Evolutionary conservation across 1,139 yeast genomes (phyloP).

Genomic region (Geotrichum histeridarum): DNA sequence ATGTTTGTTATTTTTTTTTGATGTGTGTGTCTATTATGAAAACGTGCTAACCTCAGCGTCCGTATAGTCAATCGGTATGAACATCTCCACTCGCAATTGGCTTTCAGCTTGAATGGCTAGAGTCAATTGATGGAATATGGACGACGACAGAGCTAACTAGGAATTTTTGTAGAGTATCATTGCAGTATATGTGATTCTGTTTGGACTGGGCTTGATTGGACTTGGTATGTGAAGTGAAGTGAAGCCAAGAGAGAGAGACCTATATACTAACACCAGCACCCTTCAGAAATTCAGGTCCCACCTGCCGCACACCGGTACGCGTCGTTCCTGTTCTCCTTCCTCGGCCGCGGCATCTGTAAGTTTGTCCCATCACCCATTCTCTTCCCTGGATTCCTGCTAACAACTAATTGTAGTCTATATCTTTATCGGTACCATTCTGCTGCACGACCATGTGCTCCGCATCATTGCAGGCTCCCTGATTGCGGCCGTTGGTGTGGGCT

Average conservation of each 20-base stretch:
- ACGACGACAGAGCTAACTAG: neutral
- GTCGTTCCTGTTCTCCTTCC: slow-evolving; percentile 74
- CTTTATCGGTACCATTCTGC: slow-evolving; percentile 58
- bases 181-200: slow-evolving; percentile 51
- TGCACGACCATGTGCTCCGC: slow-evolving; percentile 55
- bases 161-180: slow-evolving; percentile 43
- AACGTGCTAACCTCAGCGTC: neutral
- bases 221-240: slow-evolving; percentile 52
- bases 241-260: no score
- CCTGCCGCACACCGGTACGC: slow-evolving; percentile 66
- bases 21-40: neutral
- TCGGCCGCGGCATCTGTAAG: slow-evolving; percentile 74
- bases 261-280: no score
- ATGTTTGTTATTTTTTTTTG: neutral
- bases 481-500: slow-evolving; percentile 54
- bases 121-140: no score
- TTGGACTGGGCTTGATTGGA: slow-evolving; percentile 53
- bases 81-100: neutral
- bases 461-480: slow-evolving; percentile 53
- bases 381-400: neutral
- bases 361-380: slow-evolving; percentile 23
- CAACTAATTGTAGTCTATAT: slow-evolving; percentile 47
- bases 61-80: slow-evolving; percentile 27
- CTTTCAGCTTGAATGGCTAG: neutral
- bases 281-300: slow-evolving; percentile 44